Percentiles rank a stretch among this genome's conserved stretches.
Conservation (phyloP, 1,284 basidiomycete genomes). For the Trametes polyzona region DNA sequence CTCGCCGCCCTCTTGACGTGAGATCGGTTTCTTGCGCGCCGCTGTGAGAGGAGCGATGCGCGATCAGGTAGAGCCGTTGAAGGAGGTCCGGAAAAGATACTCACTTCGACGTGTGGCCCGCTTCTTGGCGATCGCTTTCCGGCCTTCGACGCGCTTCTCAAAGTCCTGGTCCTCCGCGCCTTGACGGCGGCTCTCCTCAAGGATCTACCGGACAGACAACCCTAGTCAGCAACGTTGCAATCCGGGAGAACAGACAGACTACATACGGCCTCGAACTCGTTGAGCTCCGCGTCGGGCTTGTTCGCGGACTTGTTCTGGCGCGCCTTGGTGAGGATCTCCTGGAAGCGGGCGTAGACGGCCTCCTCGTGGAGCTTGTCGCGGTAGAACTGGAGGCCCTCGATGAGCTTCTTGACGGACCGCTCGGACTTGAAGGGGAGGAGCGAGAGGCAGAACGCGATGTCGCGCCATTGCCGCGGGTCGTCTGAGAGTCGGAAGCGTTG, state of each 20-base stretch:
- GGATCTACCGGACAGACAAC: conserved; percentile 53
- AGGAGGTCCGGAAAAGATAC: conserved; percentile 9
- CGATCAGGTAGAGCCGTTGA: not conserved
- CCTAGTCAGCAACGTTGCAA: conserved; percentile 7
- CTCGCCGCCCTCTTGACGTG: conserved; percentile 11
- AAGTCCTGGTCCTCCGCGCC: conserved; percentile 92
- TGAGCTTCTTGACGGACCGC: conserved; percentile 93
- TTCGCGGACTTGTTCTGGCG: conserved; percentile 86
- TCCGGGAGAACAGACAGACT: conserved; percentile 13
- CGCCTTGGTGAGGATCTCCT: conserved; percentile 87
- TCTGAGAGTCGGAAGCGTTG: conserved; percentile 90
- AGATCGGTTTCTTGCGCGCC: conserved; percentile 27
- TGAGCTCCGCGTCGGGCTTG: conserved; percentile 87
- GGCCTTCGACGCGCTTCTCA: conserved; percentile 81
- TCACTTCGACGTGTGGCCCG: conserved; percentile 51
- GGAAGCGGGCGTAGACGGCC: conserved; percentile 83
- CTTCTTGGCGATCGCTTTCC: conserved; percentile 81
- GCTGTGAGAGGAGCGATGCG: conserved; percentile 10
- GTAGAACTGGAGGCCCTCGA: conserved; percentile 90
- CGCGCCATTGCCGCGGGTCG: conserved; percentile 94
- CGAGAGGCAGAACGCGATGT: conserved; percentile 95
- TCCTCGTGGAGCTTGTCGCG: conserved; percentile 95
- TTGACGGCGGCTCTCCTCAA: conserved; percentile 82
- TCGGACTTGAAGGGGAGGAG: conserved; percentile 97
- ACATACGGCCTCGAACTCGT: conserved; percentile 84